Percentiles rank a stretch among this genome's conserved stretches.
Conservation (phyloP, 805 yeast genomes). For the Ogataea methanolica region DNA sequence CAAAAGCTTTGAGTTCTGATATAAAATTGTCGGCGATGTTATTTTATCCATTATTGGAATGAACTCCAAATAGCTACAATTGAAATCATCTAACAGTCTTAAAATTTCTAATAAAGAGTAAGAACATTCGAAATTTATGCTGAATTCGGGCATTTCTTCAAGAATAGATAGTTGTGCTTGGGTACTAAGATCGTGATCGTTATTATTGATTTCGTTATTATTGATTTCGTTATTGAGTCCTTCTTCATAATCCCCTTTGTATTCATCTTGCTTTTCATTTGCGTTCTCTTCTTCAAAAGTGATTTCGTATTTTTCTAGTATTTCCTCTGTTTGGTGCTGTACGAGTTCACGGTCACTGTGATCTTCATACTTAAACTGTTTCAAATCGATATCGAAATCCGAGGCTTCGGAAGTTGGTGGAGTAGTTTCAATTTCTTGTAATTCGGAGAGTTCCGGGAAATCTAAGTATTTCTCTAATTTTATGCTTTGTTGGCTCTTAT, state of each 20-base stretch:
- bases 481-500: neutral
- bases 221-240: too few species aligned
- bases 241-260: too few species aligned
- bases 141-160: neutral
- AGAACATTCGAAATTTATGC: neutral
- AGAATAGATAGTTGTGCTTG: neutral
- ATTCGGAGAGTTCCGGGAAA: neutral
- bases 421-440: constrained; percentile 2
- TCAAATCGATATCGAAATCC: too few species aligned
- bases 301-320: too few species aligned
- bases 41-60: constrained; percentile 24
- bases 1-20: constrained; percentile 18
- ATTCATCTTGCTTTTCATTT: neutral
- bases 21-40: constrained; percentile 18
- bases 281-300: too few species aligned
- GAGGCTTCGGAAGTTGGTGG: constrained; percentile 11
- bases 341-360: too few species aligned
- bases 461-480: neutral
- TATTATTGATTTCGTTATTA: too few species aligned
- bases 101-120: constrained; percentile 1
- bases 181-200: too few species aligned
- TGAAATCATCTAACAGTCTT: constrained; percentile 15
- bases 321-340: too few species aligned
- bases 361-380: too few species aligned
- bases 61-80: constrained; percentile 13